Conservation (phyloP, 441 rosid species). For the Jatropha podagrica region DNA sequence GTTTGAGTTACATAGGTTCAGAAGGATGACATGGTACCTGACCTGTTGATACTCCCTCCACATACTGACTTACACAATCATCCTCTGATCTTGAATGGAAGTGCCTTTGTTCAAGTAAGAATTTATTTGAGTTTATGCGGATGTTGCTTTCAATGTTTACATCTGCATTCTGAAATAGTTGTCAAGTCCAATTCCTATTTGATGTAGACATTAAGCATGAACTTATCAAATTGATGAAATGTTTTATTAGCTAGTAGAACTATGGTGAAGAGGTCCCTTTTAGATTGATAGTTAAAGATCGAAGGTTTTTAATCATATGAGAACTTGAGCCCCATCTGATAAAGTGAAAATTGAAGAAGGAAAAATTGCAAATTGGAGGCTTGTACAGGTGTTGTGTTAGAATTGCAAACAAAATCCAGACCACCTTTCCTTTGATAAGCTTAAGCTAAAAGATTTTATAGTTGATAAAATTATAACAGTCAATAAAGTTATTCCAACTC, state of each 20-base stretch:
- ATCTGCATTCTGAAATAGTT: not conserved
- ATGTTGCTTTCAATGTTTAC: not conserved
- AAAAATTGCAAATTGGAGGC: not conserved
- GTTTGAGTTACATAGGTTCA: slow-evolving; percentile 50
- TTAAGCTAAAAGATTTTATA: not conserved
- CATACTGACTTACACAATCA: slow-evolving; percentile 83
- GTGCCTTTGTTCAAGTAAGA: slow-evolving; percentile 72
- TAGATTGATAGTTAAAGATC: not conserved
- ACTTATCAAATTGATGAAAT: not conserved
- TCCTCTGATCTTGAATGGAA: slow-evolving; percentile 68
- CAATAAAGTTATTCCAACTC: too few species aligned
- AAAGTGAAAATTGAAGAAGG: not conserved
- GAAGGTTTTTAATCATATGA: not conserved
- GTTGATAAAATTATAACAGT: not conserved
- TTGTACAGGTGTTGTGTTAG: not conserved
- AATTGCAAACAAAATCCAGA: not conserved
- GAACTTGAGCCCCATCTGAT: not conserved
- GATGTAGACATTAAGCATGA: not conserved
- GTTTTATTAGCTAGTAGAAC: not conserved
- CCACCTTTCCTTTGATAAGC: too few species aligned
- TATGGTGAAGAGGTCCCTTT: not conserved
- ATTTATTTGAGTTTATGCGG: not conserved
- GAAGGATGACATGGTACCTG: slow-evolving; percentile 69
- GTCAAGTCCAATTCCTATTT: not conserved
- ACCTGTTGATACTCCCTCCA: slow-evolving; percentile 76